Conservation (phyloP, 1,284 basidiomycete genomes). For the Ustilago shanxiensis region DNA sequence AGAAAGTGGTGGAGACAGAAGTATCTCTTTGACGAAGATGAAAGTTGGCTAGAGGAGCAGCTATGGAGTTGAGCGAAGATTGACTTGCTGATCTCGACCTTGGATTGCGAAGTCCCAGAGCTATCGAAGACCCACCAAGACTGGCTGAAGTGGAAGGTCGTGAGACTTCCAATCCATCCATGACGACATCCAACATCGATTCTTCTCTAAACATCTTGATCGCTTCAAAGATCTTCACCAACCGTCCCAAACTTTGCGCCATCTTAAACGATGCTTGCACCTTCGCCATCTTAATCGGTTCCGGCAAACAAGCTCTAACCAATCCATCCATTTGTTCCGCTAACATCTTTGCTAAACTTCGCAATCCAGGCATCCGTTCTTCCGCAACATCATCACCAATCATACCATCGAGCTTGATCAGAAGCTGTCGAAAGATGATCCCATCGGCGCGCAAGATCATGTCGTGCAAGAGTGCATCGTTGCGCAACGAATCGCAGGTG, state of each 20-base stretch:
- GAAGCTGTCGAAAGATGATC: conserved; percentile 36
- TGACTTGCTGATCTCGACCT: conserved; percentile 7
- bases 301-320: conserved; percentile 16
- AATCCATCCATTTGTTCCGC: conserved; percentile 15
- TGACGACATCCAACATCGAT: conserved; percentile 20
- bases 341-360: conserved; percentile 18
- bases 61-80: conserved; percentile 10
- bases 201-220: conserved; percentile 27
- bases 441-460: conserved; percentile 30
- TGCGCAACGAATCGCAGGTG: conserved; percentile 19
- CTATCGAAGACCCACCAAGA: neutral
- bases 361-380: conserved; percentile 12
- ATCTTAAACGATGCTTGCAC: conserved; percentile 29
- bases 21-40: conserved; percentile 30
- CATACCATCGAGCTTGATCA: conserved; percentile 29
- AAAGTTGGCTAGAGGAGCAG: conserved; percentile 17
- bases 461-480: conserved; percentile 16
- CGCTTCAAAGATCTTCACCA: conserved; percentile 33
- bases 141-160: neutral
- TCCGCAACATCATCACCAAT: conserved; percentile 38
- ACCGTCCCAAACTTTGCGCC: conserved; percentile 19
- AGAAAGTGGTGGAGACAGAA: conserved; percentile 25
- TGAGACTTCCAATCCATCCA: neutral
- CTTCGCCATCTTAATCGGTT: conserved; percentile 16
- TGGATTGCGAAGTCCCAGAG: conserved; percentile 5